These are phyloP conservation scores for Leccinum subatratum DNA, from an alignment of 1,284 basidiomycete species.

Conservation along the genomic window DNA sequence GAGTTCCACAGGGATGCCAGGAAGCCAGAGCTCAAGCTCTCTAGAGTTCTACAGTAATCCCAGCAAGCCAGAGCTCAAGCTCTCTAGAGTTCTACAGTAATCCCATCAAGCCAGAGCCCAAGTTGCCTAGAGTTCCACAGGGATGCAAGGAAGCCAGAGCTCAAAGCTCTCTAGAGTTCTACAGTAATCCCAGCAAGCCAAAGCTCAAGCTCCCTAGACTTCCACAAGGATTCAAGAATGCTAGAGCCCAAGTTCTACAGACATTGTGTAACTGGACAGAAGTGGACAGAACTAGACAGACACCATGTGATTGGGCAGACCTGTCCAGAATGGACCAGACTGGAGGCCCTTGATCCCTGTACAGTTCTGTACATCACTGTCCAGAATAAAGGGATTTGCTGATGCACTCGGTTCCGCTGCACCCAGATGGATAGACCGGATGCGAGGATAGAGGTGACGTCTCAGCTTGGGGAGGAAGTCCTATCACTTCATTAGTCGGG, in stretches of 20 bases:
- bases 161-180: background rate
- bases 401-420: no score
- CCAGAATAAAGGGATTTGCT: background rate
- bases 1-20: background rate
- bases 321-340: background rate
- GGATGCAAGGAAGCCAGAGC: background rate
- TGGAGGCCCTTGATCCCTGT: background rate
- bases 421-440: no score
- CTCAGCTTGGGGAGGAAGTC: no score
- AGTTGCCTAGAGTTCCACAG: background rate
- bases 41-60: background rate
- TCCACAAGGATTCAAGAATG: background rate
- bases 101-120: background rate
- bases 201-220: background rate
- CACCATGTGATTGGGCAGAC: background rate
- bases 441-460: no score
- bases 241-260: background rate
- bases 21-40: background rate
- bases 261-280: background rate
- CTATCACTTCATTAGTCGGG: no score
- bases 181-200: background rate
- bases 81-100: background rate
- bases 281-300: no score
- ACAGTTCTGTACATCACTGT: background rate
- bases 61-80: background rate